A percentile compares a stretch with the other conserved stretches of the same genome.
phyloP scores from a whole-genome alignment of 2,329 filamentous ascomycete genomes.

The Colletotrichum orbiculare region DNA sequence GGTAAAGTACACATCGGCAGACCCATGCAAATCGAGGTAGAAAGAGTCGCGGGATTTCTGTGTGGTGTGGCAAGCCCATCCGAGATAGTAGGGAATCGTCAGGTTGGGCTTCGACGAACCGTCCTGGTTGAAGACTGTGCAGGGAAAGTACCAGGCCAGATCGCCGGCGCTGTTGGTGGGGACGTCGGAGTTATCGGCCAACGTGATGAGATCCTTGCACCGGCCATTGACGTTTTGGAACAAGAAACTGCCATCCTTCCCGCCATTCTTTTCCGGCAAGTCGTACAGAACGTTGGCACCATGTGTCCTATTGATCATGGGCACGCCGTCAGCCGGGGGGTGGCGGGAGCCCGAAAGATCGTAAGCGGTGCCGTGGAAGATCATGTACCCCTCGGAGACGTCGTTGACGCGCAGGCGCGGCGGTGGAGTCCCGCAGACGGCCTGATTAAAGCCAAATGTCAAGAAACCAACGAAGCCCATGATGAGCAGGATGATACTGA shows the following conservation, averaged over 20 bases:
- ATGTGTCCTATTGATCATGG: constrained; percentile 57
- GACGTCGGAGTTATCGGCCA: constrained; percentile 77
- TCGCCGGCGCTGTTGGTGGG: constrained; percentile 79
- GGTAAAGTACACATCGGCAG: constrained; percentile 93
- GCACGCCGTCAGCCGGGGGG: constrained; percentile 82
- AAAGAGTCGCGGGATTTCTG: constrained; percentile 75
- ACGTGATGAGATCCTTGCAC: constrained; percentile 90
- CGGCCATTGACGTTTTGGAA: constrained; percentile 99
- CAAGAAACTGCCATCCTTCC: constrained; percentile 94
- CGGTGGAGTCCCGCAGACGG: constrained; percentile 81
- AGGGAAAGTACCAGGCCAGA: constrained; percentile 97
- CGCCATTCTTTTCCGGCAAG: constrained; percentile 81
- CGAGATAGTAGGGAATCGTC: constrained; percentile 80
- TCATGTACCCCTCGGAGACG: constrained; percentile 87
- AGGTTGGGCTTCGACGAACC: constrained; percentile 82
- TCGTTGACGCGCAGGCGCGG: constrained; percentile 84
- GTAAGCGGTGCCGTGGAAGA: constrained; percentile 93
- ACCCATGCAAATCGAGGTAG: constrained; percentile 73
- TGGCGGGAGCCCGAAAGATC: constrained; percentile 82
- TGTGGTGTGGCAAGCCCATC: constrained; percentile 91
- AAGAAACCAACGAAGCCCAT: constrained; percentile 92
- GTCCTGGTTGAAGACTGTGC: constrained; percentile 91
- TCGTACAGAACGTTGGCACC: constrained; percentile 88
- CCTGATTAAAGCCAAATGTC: constrained; percentile 94
- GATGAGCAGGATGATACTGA: constrained; percentile 91